Percentiles rank a stretch among this genome's conserved stretches.
Conservation (phyloP, 306 rosid species). For the Astragalus glycyphyllos region DNA sequence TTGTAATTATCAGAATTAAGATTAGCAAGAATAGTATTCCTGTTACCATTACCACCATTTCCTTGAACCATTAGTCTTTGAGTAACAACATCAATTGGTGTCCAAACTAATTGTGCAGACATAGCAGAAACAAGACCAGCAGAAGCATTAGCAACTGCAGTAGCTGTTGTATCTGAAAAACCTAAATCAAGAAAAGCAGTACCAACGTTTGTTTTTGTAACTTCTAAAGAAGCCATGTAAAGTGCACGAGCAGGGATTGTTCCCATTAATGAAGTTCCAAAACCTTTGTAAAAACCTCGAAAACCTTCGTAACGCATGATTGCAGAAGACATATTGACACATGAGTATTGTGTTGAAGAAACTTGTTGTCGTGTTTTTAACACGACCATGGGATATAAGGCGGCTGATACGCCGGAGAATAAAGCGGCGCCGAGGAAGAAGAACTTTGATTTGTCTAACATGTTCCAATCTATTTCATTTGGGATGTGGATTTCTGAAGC, state of each 20-base stretch:
- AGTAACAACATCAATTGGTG: constrained; percentile 93
- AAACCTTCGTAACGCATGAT: constrained; percentile 79
- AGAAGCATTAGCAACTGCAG: constrained; percentile 75
- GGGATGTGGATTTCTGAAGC: constrained; percentile 81
- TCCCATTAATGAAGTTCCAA: constrained; percentile 91
- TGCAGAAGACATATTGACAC: constrained; percentile 68
- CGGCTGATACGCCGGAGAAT: constrained; percentile 88
- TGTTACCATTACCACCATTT: background rate
- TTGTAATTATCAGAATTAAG: constrained; percentile 59
- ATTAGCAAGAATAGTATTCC: constrained; percentile 48
- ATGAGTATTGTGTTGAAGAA: constrained; percentile 61
- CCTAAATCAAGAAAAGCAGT: constrained; percentile 65
- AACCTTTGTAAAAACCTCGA: constrained; percentile 91
- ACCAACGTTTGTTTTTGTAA: constrained; percentile 84
- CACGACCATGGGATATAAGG: constrained; percentile 81
- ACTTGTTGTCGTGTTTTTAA: constrained; percentile 90
- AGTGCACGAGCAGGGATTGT: constrained; percentile 94
- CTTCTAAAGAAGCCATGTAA: constrained; percentile 88
- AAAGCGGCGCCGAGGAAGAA: constrained; percentile 94
- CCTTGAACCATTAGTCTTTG: constrained; percentile 95
- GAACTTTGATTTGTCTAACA: constrained; percentile 91
- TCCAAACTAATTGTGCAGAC: constrained; percentile 97
- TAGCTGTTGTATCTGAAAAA: constrained; percentile 74
- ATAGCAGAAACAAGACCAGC: constrained; percentile 90
- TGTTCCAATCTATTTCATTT: constrained; percentile 93